Base-by-base conservation (phyloP, 2,329 filamentous ascomycete genomes). In the Colletotrichum sp. region DNA sequence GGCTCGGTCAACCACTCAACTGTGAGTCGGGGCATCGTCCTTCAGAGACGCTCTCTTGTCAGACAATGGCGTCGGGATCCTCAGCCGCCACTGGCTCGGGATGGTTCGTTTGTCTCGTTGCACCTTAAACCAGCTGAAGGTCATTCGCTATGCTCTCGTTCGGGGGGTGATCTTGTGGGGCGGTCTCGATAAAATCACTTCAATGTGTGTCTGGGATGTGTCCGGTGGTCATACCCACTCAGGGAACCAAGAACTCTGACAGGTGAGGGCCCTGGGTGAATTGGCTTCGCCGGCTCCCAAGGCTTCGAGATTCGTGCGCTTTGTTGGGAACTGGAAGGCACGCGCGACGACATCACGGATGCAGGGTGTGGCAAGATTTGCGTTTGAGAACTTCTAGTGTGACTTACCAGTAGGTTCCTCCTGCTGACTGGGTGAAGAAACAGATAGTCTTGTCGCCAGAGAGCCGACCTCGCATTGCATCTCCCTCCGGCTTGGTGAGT, bases 401-500 rank as follows among this genome's bases (percentile, higher is more conserved):
- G 57, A 68, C 67, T 65, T 74, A 65, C 59, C 67, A 39, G 44
- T 65, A 64, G 69, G 39, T 44, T 34, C 34, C 70, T 74, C 57
- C 44, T 66, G 26, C 63, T 69, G 64, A 76, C 70, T 67, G 64
- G 69, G 44, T 72, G 73, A 62, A 76, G 70, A 67, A 32, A 30
- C 55, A 63, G n/a, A 39, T 44, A n/a, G 44, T 1, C 44, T 13
- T 21, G 18, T 5, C 26, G 16, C 18, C 59, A 13, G 59, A 57
- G 49, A n/a, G 0, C 49, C 21, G 18, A 55, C 49, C 18, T 55
- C 49, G 18, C 5, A 12, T 24, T 52, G 34, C 15, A 0, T 21
- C 21, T 12, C 49, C n/a, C 49, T 52, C 49, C 9, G 18, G 49
- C 1, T 52, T 24, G 49, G 21, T 52, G 1, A 52, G 34, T 36